Base-by-base conservation (phyloP, 495 filamentous ascomycete species). In the Neurospora tetrasperma region DNA sequence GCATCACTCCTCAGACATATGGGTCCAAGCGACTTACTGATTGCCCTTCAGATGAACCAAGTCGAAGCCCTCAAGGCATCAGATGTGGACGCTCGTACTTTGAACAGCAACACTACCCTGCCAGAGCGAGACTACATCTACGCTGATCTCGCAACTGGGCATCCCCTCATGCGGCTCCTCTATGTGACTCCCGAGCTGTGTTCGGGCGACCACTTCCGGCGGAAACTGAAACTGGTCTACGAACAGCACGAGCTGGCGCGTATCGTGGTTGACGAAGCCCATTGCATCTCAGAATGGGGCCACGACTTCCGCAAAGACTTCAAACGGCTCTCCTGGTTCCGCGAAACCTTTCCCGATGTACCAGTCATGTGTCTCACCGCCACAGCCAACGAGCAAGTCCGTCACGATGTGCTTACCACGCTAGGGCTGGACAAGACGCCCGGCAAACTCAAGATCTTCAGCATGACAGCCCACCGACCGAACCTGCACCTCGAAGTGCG, bases 231-330 rank as follows among this genome's bases (percentile, higher is more conserved):
- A 71, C 84, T 90, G 2, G 89, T 98, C n/a, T 85, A 97, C 78
- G 80, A 86, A 66, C 94, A 97, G 80, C 86, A 89, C 31, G 93
- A 98, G 80, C 87, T 98, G 6, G 89, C 90, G 12, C 89, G 95
- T 11, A 88, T 98, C 75, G 95, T 90, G 62, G 90, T 98, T 68
- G 95, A 98, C 81, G 95, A 98, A 83, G 95, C 95, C 16, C 95
- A 98, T 79, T 98, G 95, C 79, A 97, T 98, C 75, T 94, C 91
- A 11, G 94, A 98, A 89, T 98, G 95, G 95, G 95, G 95, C 20
- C 94, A 98, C 79, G 95, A 98, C 80, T 98, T 98, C 77, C 91
- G 95, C n/a, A 92, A 91, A 20, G 90, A 93, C 42, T 98, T 97
- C 82, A 93, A 93, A 75, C 86, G 90, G 35, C 87, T 98, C n/a